phyloP scores from a whole-genome alignment of 129 eudicot genomes.

The Chrysanthemum lavandulifolium region DNA sequence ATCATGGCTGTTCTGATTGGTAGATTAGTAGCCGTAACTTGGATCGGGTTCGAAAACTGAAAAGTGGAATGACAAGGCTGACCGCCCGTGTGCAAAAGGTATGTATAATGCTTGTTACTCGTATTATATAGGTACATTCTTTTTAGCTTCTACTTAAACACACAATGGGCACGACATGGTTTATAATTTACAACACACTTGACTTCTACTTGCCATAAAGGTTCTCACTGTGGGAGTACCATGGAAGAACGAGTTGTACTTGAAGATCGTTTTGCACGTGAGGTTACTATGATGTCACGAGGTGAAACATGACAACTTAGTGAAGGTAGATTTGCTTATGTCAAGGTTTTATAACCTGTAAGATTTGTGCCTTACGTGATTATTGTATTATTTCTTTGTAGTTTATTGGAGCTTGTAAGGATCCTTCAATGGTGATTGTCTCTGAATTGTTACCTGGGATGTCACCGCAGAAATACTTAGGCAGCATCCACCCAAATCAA shows the following conservation, averaged over 20 bases:
- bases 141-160: no score
- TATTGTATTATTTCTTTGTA: slow-evolving; percentile 25
- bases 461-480: slow-evolving; percentile 84
- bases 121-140: no score
- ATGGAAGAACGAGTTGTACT: slow-evolving; percentile 68
- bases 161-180: no score
- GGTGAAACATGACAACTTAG: slow-evolving; percentile 94
- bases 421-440: slow-evolving; percentile 96
- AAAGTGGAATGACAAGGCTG: no score
- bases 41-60: no score
- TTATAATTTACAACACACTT: no score
- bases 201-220: slow-evolving; percentile 56
- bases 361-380: background rate
- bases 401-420: slow-evolving; percentile 99
- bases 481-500: slow-evolving; percentile 73
- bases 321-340: slow-evolving; percentile 53
- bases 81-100: no score
- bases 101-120: no score
- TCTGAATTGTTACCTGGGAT: slow-evolving; percentile 90
- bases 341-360: background rate
- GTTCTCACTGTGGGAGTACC: slow-evolving; percentile 78
- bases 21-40: no score
- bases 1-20: no score
- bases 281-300: slow-evolving; percentile 90
- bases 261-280: slow-evolving; percentile 89